A percentile compares a stretch with the other conserved stretches of the same genome.
Evolutionary conservation across 805 yeast genomes (phyloP).

Genomic region (Ogataea zsoltii): DNA sequence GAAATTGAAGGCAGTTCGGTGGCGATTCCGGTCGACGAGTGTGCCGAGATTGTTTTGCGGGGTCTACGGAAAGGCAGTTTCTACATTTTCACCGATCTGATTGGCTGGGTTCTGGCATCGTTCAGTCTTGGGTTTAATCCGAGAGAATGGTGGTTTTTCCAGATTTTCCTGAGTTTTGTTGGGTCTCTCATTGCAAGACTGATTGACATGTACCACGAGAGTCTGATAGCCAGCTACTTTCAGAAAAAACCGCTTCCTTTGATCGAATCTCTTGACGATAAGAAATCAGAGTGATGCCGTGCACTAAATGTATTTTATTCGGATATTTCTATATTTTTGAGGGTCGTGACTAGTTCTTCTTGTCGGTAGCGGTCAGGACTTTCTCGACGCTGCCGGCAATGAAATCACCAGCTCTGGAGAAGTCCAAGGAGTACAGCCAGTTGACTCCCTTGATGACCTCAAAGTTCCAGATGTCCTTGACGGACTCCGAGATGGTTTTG

Average conservation of each 20-base stretch:
- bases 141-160: slow-evolving; percentile 56
- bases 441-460: slow-evolving; percentile 65
- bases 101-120: slow-evolving; percentile 79
- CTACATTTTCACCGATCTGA: slow-evolving; percentile 75
- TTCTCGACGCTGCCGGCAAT: slow-evolving; percentile 17
- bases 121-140: slow-evolving; percentile 72
- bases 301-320: slow-evolving; percentile 2
- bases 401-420: slow-evolving; percentile 19
- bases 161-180: slow-evolving; percentile 46
- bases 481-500: slow-evolving; percentile 56
- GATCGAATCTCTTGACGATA: slow-evolving; percentile 2
- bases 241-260: slow-evolving; percentile 29
- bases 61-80: slow-evolving; percentile 65
- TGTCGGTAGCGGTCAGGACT: slow-evolving; percentile 6
- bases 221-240: slow-evolving; percentile 54
- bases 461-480: slow-evolving; percentile 78
- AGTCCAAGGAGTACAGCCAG: slow-evolving; percentile 51
- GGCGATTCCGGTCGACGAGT: slow-evolving; percentile 65
- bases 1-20: slow-evolving; percentile 81
- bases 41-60: slow-evolving; percentile 60
- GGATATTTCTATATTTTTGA: slow-evolving; percentile 1
- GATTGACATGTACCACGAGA: slow-evolving; percentile 48
- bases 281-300: slow-evolving; percentile 1
- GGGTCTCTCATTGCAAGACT: slow-evolving; percentile 62
- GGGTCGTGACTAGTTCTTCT: slow-evolving; percentile 4